Conservation (phyloP, 2,329 filamentous ascomycete genomes). For the Colletotrichum cordylinicola region DNA sequence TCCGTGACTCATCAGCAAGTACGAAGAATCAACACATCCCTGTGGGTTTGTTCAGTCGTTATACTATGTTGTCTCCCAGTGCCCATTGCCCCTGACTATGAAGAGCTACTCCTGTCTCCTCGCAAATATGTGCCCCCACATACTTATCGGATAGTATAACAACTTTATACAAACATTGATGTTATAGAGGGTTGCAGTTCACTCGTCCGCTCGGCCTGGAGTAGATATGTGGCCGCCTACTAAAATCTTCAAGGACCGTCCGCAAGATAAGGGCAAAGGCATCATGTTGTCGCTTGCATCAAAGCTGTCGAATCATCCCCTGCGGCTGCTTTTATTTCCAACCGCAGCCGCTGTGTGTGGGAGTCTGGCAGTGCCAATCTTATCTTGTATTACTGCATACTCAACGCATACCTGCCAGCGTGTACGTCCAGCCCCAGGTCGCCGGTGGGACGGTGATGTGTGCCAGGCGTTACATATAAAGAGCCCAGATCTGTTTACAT, state of each 20-base stretch:
- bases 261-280: too few relatives aligned
- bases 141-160: not conserved
- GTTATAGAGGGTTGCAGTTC: not conserved
- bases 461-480: not conserved
- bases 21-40: too few relatives aligned
- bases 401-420: not conserved
- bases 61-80: too few relatives aligned
- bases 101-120: not conserved
- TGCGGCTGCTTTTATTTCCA: not conserved
- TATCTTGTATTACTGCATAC: not conserved
- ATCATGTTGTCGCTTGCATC: not conserved
- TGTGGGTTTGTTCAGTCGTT: too few relatives aligned
- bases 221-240: not conserved
- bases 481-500: accelerated
- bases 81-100: too few relatives aligned
- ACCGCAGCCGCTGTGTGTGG: not conserved
- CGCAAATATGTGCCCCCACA: not conserved
- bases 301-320: not conserved
- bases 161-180: not conserved
- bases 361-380: accelerated
- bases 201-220: not conserved
- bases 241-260: too few relatives aligned
- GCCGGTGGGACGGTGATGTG: not conserved
- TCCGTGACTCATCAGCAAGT: too few relatives aligned
- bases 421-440: not conserved